These are phyloP conservation scores for Daldinia loculata DNA, from an alignment of 495 filamentous ascomycete species.

Conservation along the genomic window DNA sequence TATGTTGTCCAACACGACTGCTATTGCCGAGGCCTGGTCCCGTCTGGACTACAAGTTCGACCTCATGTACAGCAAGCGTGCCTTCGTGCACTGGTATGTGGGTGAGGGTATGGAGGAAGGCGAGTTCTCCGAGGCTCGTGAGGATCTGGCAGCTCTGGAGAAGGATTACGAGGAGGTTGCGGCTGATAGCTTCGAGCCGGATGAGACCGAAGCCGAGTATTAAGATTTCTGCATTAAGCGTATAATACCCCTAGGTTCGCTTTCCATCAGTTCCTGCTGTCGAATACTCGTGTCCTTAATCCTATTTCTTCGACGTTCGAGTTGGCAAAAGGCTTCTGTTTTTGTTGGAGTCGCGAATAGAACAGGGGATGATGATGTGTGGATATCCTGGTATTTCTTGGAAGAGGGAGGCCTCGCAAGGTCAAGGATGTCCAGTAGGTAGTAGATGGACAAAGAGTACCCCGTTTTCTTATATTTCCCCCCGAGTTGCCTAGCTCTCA, in stretches of 20 bases:
- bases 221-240: conserved; percentile 54
- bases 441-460: conserved; percentile 22
- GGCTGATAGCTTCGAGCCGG: conserved; percentile 70
- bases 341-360: conserved; percentile 27
- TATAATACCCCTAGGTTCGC: conserved; percentile 44
- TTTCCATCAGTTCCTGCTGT: conserved; percentile 22
- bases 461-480: conserved; percentile 21
- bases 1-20: conserved; percentile 93
- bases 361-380: conserved; percentile 19
- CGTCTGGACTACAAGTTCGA: conserved; percentile 94
- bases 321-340: conserved; percentile 23
- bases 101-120: conserved; percentile 97
- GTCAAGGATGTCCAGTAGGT: conserved; percentile 3
- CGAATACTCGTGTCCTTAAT: conserved; percentile 17
- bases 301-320: conserved; percentile 32
- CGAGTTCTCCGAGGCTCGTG: conserved; percentile 89
- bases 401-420: conserved; percentile 13
- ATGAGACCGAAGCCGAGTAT: conserved; percentile 75
- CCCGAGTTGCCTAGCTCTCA: conserved; percentile 12
- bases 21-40: conserved; percentile 89
- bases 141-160: conserved; percentile 88
- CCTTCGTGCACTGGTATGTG: conserved; percentile 95
- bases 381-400: conserved; percentile 30
- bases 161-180: conserved; percentile 95
- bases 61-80: conserved; percentile 96